Base-by-base conservation (phyloP, 768 basidiomycete species). In the Lenzites betulinus region DNA sequence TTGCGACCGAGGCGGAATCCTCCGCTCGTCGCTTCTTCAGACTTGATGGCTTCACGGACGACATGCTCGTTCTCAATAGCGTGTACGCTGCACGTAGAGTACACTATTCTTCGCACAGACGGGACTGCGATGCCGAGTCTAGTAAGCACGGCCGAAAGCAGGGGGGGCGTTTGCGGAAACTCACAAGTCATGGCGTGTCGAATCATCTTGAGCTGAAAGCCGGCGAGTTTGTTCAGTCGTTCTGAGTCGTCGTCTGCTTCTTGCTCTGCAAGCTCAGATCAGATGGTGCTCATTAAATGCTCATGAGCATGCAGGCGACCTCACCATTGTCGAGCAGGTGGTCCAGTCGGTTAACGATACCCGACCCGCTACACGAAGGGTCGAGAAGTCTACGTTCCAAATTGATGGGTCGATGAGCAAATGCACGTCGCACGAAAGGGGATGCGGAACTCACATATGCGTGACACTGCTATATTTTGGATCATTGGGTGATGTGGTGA, bases 31-130 rank as follows among this genome's bases (percentile, higher is more conserved):
- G 91, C 92, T 71, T 94, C 91, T 9, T 86, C 80, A 26, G 88
- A 89, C 55, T 76, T 76, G 46, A 98, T 79, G 3, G 89, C 88
- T 54, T 83, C 78, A 7, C 83, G 77, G 9, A 98, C 92, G 57
- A 98, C 97, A 59, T 86, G 86, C 71, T 99, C 97, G 73, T 99
- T 95, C 70, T 99, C 97, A 42, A 82, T 83, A 15, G 90, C 83
- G 73, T 98, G 89, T 48, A 97, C 79, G 63, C 94, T 97, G 71
- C 96, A 99, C n/a, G 97, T 99, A 23, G 95, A 98, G 74, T 99
- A 98, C 26, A 95, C 95, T 67, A 99, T 93, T 66, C 83, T 86
- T 59, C 80, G 74, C 36, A 87, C 91, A 41, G 79, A 79, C 1
- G 92, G 88, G 73, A 95, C 94, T 96, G 64, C 20, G 44, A 33